A percentile compares a stretch with the other conserved stretches of the same genome.
Evolutionary conservation across 768 basidiomycete species (phyloP).

Genomic region (Candolleomyces eurysporus): DNA sequence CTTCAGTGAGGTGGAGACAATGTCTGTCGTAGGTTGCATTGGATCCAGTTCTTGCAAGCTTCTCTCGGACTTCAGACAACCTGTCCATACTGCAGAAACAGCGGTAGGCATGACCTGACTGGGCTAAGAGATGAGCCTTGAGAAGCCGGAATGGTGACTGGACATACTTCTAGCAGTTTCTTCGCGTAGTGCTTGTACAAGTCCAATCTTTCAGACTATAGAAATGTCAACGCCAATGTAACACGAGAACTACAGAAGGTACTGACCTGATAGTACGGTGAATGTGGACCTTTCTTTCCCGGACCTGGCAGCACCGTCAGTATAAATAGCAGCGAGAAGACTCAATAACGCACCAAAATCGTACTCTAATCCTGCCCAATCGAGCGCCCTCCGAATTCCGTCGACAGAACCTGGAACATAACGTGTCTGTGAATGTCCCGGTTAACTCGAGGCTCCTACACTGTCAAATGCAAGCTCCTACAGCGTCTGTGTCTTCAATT

Average conservation of each 20-base stretch:
- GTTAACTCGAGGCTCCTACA: background rate
- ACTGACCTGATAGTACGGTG: constrained; percentile 83
- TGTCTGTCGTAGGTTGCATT: constrained; percentile 83
- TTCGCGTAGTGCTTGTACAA: constrained; percentile 75
- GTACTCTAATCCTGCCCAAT: constrained; percentile 90
- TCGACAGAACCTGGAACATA: constrained; percentile 84
- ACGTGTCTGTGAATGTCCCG: constrained; percentile 52
- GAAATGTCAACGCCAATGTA: constrained; percentile 3
- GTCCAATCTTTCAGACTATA: constrained; percentile 86
- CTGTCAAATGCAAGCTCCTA: constrained; percentile 32
- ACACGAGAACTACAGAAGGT: background rate
- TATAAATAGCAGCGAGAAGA: background rate
- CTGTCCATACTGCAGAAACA: constrained; percentile 88
- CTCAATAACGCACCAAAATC: constrained; percentile 69
- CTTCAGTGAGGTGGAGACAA: constrained; percentile 83
- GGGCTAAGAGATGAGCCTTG: background rate
- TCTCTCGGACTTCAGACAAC: constrained; percentile 65
- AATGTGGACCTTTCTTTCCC: constrained; percentile 68
- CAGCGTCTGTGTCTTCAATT: constrained; percentile 94
- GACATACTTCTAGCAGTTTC: constrained; percentile 71
- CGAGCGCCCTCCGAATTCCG: constrained; percentile 67
- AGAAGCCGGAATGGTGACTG: background rate
- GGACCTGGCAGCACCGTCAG: constrained; percentile 53
- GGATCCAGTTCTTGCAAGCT: constrained; percentile 69
- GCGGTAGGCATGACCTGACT: constrained; percentile 90